phyloP scores from a whole-genome alignment of 2,329 filamentous ascomycete species.

The Calonectria leucothoes region DNA sequence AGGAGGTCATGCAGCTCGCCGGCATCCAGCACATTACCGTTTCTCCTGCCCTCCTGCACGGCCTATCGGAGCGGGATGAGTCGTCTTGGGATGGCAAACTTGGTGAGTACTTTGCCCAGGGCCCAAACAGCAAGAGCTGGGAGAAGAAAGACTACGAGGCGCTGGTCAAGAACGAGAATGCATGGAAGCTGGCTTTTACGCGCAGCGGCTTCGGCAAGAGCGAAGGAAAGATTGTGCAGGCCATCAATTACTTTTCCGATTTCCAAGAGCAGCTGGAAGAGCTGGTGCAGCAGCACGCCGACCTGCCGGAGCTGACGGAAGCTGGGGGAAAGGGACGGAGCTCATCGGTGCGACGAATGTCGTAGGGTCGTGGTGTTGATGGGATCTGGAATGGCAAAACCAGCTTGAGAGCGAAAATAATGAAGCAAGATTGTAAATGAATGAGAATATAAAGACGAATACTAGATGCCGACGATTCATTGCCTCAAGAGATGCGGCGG shows the following conservation, averaged over 20 bases:
- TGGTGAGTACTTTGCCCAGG: slow-evolving; percentile 44
- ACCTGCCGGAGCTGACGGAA: not conserved
- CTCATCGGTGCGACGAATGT: not conserved
- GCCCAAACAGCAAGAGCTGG: slow-evolving; percentile 43
- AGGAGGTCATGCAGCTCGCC: slow-evolving; percentile 69
- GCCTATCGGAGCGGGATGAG: slow-evolving; percentile 54
- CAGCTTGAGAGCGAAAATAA: not conserved
- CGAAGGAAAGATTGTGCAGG: slow-evolving; percentile 64
- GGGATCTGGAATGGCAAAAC: not conserved
- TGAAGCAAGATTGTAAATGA: not conserved
- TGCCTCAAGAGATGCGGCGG: not conserved
- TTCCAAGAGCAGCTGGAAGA: slow-evolving; percentile 65
- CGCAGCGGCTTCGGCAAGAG: slow-evolving; percentile 58
- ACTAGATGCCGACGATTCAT: too few species aligned
- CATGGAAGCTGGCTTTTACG: slow-evolving; percentile 63
- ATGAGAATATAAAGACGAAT: not conserved
- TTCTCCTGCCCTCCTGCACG: slow-evolving; percentile 61
- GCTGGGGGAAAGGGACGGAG: not conserved
- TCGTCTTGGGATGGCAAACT: slow-evolving; percentile 46
- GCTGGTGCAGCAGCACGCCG: slow-evolving; percentile 45
- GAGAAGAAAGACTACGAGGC: slow-evolving; percentile 34
- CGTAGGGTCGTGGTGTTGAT: not conserved
- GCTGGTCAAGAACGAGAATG: slow-evolving; percentile 53
- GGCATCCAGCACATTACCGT: slow-evolving; percentile 71
- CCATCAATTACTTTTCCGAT: slow-evolving; percentile 68